Evolutionary conservation across 306 rosid genomes (phyloP), one percentile per base, ranked within the genome.

Genomic region (Rosa lucieae): DNA sequence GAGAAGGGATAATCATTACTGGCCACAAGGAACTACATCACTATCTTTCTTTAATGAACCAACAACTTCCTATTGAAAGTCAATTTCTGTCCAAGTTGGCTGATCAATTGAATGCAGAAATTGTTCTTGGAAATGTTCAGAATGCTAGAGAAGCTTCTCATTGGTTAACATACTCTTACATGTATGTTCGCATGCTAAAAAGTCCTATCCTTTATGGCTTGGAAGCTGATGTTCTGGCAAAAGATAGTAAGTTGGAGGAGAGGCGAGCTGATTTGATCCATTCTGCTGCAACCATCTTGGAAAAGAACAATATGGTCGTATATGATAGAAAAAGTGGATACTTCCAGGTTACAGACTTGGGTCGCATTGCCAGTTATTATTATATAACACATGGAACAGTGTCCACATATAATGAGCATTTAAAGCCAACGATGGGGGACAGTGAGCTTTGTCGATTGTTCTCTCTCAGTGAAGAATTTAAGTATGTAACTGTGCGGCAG

Each of bases 391-490:
- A 94, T 39, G 97, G 98, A 73, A 88, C 98, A 72, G 89, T 94
- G 81, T 85, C 98, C 75, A 92, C 97, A 0, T 94, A 94, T 80
- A 94, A 92, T 14, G 97, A 92, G 85, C 97, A 94, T 80, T 83
- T 94, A 92, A 94, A 94, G 85, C 98, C 97, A 74, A 92, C 93
- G 15, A 94, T 94, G 98, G 98, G 98, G 37, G 97, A 94, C 79
- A 90, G 87, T 46, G 98, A 94, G 80, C 93, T 94, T 67, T 94
- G 97, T 77, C 92, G 94, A 32, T 77, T 94, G 82, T 94, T 94
- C 89, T 94, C 98, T 10, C 76, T 94, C 79, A 94, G 98, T 82
- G 98, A 94, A 82, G 98, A 94, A 82, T 94, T 94, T 70, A 94
- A 94, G 81, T 94, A 92, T 74, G 98, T 94, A 23, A 87, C 94